Evolutionary conservation across 2,329 filamentous ascomycete genomes (phyloP), one percentile per base, ranked within the genome.

Genomic region (Aspergillus alliaceus): DNA sequence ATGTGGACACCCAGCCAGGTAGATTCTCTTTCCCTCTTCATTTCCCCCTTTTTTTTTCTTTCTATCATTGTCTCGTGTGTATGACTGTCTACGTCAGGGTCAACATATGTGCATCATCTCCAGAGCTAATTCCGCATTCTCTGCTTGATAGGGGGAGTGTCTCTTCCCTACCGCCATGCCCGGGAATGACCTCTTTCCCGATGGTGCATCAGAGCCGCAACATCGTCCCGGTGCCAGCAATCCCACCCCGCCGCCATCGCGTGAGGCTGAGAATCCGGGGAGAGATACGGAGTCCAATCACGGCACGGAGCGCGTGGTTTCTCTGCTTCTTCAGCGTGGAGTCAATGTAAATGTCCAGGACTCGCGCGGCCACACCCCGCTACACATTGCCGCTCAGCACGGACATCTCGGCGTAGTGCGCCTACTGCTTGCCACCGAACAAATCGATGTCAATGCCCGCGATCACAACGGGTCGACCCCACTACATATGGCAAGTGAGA

Each of bases 361-460:
- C 22, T 42, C 39, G 14, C 50, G 50, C 40, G 50, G 50, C 18
- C 40, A 31, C 6, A 52, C 34, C 11, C 34, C 50, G n/a, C 50
- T 52, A 12, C 50, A 52, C 25, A 40, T 25, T 31, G 50, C 50
- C 25, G 50, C 50, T 11, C 34, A 52, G 34, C 29, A 40, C 35
- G 50, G 50, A 31, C 34, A 52, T 12, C 24, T 31, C n/a, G 34
- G 29, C 25, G 40, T 52, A 15, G 35, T 52, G 35, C 34, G 40
- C 6, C 24, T 52, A 24, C 50, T 52, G 2, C 50, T 52, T 9
- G 22, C 34, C 14, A 29, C 25, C 20, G 32, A 40, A 25, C 50
- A 37, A 3, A 52, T 52, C 50, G 34, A 42, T 32, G 50, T 52
- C 34, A 42, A 52, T 52, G 35, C 35, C 6, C 50, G 34, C 34